These are phyloP conservation scores for Solanum boliviense DNA, from an alignment of 257 asterid genomes.

Conservation along the genomic window DNA sequence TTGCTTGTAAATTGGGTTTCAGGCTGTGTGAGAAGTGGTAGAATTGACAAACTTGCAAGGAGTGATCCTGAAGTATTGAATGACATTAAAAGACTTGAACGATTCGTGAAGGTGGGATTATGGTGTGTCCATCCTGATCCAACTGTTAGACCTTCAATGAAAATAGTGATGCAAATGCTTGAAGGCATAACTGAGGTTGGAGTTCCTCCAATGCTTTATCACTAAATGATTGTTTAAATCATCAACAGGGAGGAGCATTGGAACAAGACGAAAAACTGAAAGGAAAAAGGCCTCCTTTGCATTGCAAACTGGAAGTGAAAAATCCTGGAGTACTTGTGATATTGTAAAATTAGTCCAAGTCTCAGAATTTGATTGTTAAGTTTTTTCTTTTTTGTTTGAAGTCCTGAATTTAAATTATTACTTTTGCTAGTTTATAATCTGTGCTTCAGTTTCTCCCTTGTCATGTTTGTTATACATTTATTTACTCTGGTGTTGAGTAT, in stretches of 20 bases:
- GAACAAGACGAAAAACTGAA: neutral
- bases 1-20: constrained; percentile 3
- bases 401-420: neutral
- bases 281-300: neutral
- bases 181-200: neutral
- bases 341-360: neutral
- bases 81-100: constrained; percentile 4
- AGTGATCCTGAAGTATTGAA: neutral
- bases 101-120: constrained; percentile 1
- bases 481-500: neutral
- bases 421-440: neutral
- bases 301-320: neutral
- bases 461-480: neutral
- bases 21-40: neutral
- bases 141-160: constrained; percentile 7
- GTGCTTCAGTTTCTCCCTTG: neutral
- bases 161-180: constrained; percentile 1
- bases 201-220: neutral
- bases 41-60: neutral
- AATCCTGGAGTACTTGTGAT: too few relatives aligned
- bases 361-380: neutral
- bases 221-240: neutral
- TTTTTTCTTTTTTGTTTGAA: too few relatives aligned
- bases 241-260: neutral
- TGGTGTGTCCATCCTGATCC: constrained; percentile 14